Evolutionary conservation across 2,329 filamentous ascomycete species (phyloP), one percentile per base, ranked within the genome.

Genomic region (Stachybotrys elegans): DNA sequence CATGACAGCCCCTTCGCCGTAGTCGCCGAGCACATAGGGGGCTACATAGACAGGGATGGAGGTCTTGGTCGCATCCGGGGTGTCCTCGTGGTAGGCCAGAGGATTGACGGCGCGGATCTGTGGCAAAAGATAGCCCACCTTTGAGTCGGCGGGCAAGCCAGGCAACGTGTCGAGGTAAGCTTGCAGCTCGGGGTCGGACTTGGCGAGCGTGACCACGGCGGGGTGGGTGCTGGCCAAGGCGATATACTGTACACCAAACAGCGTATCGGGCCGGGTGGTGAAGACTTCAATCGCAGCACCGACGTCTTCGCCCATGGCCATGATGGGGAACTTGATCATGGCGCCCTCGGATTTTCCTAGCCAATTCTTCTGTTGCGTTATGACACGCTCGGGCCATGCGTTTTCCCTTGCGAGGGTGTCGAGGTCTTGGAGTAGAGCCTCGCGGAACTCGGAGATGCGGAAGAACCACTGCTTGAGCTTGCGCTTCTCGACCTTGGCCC

Each of bases 381-480:
- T 57, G 8, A 95, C 90, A 54, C 84, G 79, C 52, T 93, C 87
- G 0, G 90, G 90, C 90, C 90, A 95, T 17, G 76, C 76, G 3
- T 75, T 76, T 14, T 80, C 68, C 51, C 78, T 70, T 12, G 78
- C 72, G 27, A 95, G 72, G 4, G 70, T 65, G 22, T 88, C 79
- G 1, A 95, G 72, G 49, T 88, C 88, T 22, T 81, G 69, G 21
- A 94, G 69, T 7, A 95, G 69, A 4, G 79, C 72, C 43, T 92
- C 82, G 48, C 86, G 81, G 57, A 87, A 93, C 40, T 79, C 78
- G 4, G 88, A 92, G 57, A 93, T 94, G 49, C 82, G 83, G 51
- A 95, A 79, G 61, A 94, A 95, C 90, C 90, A 95, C 63, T 95
- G 90, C 65, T 86, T 88, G 39, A 94, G 71, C 53, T 79, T 79